phyloP scores from a whole-genome alignment of 345 rosid genomes.

The Garcia nutans region DNA sequence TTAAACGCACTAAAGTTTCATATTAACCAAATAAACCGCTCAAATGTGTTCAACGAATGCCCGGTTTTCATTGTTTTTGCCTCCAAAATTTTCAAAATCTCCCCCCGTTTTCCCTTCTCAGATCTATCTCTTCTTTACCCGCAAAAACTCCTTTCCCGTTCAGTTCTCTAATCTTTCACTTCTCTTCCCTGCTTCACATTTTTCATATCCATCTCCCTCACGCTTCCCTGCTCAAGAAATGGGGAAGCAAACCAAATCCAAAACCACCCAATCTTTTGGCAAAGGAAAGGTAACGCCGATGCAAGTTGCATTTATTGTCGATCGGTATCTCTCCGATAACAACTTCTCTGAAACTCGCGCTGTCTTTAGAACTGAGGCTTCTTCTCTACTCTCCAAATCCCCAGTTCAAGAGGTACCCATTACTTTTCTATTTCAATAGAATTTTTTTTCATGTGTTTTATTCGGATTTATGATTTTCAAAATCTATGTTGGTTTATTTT shows the following conservation, averaged over 20 bases:
- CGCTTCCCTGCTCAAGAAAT: slow-evolving; percentile 18
- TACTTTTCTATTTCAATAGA: no score
- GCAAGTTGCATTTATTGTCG: slow-evolving; percentile 82
- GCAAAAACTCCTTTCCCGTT: neutral
- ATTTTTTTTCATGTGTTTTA: neutral
- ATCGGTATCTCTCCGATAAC: slow-evolving; percentile 78
- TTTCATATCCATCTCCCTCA: neutral
- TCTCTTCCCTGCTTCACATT: neutral
- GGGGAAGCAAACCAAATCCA: slow-evolving; percentile 57
- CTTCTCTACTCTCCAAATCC: slow-evolving; percentile 69
- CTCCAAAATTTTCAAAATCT: neutral
- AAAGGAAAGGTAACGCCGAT: slow-evolving; percentile 69
- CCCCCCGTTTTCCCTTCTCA: neutral
- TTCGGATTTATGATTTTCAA: neutral
- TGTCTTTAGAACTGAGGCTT: slow-evolving; percentile 59
- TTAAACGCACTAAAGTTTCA: neutral
- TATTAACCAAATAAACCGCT: neutral
- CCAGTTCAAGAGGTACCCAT: slow-evolving; percentile 53
- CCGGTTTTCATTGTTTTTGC: neutral
- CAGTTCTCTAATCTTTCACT: neutral
- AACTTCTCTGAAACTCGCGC: slow-evolving; percentile 54
- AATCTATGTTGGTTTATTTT: neutral
- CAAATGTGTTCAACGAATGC: neutral
- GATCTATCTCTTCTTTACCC: neutral
- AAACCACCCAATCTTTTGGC: slow-evolving; percentile 39